phyloP scores from a whole-genome alignment of 169 alveolate genomes.

The Eimeria maxima region DNA sequence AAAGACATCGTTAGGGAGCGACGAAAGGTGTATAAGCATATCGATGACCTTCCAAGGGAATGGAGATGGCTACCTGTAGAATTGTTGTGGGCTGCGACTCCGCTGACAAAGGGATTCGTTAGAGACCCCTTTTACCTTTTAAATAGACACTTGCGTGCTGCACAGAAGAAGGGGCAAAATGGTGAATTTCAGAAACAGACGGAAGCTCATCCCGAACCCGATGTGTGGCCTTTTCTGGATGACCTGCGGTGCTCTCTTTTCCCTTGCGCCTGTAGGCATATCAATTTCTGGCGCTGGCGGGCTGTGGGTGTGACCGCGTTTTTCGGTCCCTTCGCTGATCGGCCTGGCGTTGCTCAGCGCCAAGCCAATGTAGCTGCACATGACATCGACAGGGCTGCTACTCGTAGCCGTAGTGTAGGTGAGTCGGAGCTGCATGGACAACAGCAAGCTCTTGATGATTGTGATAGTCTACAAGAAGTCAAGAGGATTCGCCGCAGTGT shows the following conservation, averaged over 20 bases:
- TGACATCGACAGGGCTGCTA: background rate
- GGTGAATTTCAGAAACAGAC: background rate
- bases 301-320: conserved; percentile 52
- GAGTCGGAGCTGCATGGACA: background rate
- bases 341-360: background rate
- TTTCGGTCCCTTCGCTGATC: conserved; percentile 6
- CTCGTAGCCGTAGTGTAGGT: background rate
- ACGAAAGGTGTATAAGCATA: background rate
- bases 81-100: conserved; percentile 68
- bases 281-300: conserved; percentile 71
- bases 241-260: background rate
- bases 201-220: background rate
- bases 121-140: conserved; percentile 23
- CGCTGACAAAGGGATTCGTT: conserved; percentile 10
- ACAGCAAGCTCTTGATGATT: background rate
- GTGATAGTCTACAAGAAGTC: background rate
- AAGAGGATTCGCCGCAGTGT: background rate
- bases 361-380: background rate
- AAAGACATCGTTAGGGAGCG: background rate
- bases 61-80: conserved; percentile 62
- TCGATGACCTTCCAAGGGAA: conserved; percentile 30
- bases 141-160: conserved; percentile 7
- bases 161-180: background rate
- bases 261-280: conserved; percentile 42
- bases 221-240: background rate